Percentiles rank a stretch among this genome's conserved stretches.
Conservation (phyloP, 495 filamentous ascomycete species). For the Aspergillus saccharolyticus region DNA sequence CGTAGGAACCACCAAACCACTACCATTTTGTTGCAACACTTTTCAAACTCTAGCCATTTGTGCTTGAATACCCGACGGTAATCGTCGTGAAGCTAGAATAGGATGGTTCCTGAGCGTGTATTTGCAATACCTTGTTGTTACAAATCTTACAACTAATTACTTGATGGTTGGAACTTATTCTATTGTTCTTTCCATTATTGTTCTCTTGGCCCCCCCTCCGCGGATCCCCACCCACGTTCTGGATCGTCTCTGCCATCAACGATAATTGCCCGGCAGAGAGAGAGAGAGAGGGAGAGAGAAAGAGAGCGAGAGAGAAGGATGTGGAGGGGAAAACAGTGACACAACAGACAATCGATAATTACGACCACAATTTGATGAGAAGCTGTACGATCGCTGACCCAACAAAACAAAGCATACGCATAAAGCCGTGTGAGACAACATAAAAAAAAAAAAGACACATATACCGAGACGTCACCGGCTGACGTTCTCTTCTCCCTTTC, state of each 20-base stretch:
- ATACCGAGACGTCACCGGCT: conserved; percentile 12
- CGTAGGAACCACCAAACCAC: not conserved
- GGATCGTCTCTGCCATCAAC: not conserved
- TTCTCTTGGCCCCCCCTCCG: not conserved
- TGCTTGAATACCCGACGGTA: no score
- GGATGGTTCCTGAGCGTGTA: not conserved
- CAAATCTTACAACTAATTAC: not conserved
- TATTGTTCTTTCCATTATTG: not conserved
- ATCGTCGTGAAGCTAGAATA: no score
- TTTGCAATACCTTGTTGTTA: not conserved
- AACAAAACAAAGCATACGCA: not conserved
- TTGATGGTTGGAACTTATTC: not conserved
- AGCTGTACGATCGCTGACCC: no score
- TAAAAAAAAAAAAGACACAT: not conserved
- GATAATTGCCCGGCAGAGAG: not conserved
- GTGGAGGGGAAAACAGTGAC: no score
- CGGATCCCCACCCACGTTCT: conserved; percentile 10
- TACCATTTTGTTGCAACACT: not conserved
- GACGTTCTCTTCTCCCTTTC: conserved; percentile 3
- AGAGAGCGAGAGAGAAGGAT: no score
- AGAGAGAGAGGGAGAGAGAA: not conserved
- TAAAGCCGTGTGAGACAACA: not conserved
- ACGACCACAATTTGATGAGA: no score
- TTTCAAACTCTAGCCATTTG: no score
- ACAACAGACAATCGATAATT: no score